Base-by-base conservation (phyloP, 345 rosid species). In the Syzygium aromaticum region DNA sequence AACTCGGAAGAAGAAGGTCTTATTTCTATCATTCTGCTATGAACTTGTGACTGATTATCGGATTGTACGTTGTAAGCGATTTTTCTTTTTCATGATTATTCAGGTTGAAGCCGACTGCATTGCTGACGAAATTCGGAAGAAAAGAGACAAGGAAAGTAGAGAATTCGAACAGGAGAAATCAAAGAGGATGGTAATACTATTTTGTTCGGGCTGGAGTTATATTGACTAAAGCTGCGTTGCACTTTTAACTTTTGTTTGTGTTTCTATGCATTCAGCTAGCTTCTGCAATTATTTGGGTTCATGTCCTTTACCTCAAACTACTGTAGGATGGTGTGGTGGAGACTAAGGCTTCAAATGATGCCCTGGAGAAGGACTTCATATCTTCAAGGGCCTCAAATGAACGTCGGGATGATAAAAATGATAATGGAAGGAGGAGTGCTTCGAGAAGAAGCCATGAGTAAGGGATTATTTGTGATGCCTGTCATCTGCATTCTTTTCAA, bases 281-380 rank as follows among this genome's bases (percentile, higher is more conserved):
- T 96, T 95, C 99, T 96, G 97, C 97, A 94, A 95, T 98, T 96
- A 95, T 98, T 95, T 95, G 98, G 98, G 96, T 94, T 98, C 99
- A 98, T 98, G 96, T 95, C 97, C 99, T 98, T 98, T 96, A 95
- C 98, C 96, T 96, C 97, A 95, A 95, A 96, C 99, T 98, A 93
- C 98, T 96, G 99, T 98, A 98, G 99, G 99, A 96, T 92, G 93
- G 92, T 84, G 90, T 90, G 86, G 94, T 52, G 90, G 94, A 92
- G 83, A 89, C 56, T 64, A 95, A 89, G 94, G 91, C 87, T 86
- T 86, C 84, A 84, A 89, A 89, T 89, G 89, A 90, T 87, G 92
- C 86, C 64, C 63, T 90, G 94, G 98, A 91, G 85, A 86, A 52
- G 43, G 77, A 87, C 78, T 90, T 93, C 87, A 93, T 86, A 77